Evolutionary conservation across 139 green algal genomes (phyloP), one percentile per base, ranked within the genome.

Genomic region (Micromonas pusilla): DNA sequence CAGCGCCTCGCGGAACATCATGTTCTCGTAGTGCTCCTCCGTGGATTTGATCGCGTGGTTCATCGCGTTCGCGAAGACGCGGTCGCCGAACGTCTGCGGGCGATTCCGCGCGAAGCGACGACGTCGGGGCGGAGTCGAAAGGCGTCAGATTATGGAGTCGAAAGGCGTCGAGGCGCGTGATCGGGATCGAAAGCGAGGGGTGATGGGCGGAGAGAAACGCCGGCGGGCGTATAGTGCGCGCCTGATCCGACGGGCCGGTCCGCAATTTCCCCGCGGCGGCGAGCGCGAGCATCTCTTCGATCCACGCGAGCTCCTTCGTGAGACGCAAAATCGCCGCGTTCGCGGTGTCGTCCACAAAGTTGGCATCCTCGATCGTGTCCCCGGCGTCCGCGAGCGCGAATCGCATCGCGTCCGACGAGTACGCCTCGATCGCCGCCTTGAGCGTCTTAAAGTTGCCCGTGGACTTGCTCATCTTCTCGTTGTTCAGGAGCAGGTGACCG

Each of bases 391-490:
- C 96, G 60, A 99, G 82, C 2, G 90, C 92, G 67, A 98, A 91
- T 37, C 96, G 89, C 84, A 96, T 96, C 0, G 91, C 96, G 82
- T 99, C 96, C 1, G 92, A 83, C 28, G 57, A 62, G 30, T 68
- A 81, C 82, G 70, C 70, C 52, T 70, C n/a, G 28, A 97, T 89
- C 3, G 92, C 91, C 86, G 97, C 83, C 30, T 45, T 32, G 30
- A 87, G 62, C 30, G 86, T 90, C 38, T 85, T 86, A 82, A 90
- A 90, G 80, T 90, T 90, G n/a, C 84, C 95, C 9, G 91, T 97
- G 30, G 80, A 91, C 87, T 99, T 99, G 86, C 86, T 92, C 95
- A 99, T 99, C 86, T 99, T 99, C 67, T 97, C 92, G 52, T 85
- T 89, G 84, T 99, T 97, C 20, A 99, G 88, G 79, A 97, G 80